Evolutionary conservation across 2,329 filamentous ascomycete species (phyloP).

Genomic region (Paramyrothecium sp.): DNA sequence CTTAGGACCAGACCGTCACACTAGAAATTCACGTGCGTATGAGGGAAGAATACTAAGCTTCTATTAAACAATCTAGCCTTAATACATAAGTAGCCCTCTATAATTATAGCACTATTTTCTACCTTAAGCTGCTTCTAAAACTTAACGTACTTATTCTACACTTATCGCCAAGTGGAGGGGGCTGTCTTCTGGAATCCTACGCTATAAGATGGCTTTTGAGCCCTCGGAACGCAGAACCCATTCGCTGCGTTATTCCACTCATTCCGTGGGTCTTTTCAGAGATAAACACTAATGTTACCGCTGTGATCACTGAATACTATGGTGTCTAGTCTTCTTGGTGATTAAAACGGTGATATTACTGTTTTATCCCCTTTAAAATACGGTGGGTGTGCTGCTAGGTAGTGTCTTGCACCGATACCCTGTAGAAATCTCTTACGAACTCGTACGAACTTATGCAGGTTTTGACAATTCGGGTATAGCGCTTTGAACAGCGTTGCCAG

Average conservation of each 20-base stretch:
- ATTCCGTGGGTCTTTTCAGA: too few relatives aligned
- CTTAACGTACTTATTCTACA: slow-evolving; percentile 34
- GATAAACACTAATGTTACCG: too few relatives aligned
- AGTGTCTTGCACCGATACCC: too few relatives aligned
- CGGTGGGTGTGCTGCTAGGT: too few relatives aligned
- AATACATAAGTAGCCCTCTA: slow-evolving; percentile 33
- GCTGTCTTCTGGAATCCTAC: slow-evolving; percentile 30
- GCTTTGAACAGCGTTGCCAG: too few relatives aligned
- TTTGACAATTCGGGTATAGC: too few relatives aligned
- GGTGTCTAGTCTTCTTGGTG: too few relatives aligned
- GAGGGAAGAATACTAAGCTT: slow-evolving; percentile 24
- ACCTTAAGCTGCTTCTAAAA: slow-evolving; percentile 31
- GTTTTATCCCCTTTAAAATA: too few relatives aligned
- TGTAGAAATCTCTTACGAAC: too few relatives aligned
- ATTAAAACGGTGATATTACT: too few relatives aligned
- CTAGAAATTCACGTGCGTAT: slow-evolving; percentile 30
- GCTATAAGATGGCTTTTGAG: slow-evolving; percentile 36
- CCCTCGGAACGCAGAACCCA: slow-evolving; percentile 31
- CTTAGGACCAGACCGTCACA: slow-evolving; percentile 36
- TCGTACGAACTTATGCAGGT: too few relatives aligned
- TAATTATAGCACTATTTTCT: slow-evolving; percentile 27
- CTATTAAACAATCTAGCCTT: slow-evolving; percentile 20
- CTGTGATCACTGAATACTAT: too few relatives aligned
- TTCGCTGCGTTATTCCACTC: slow-evolving; percentile 36
- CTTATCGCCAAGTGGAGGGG: slow-evolving; percentile 31